phyloP scores from a whole-genome alignment of 1,139 yeast species.

The Saccharomyces hybrid region DNA sequence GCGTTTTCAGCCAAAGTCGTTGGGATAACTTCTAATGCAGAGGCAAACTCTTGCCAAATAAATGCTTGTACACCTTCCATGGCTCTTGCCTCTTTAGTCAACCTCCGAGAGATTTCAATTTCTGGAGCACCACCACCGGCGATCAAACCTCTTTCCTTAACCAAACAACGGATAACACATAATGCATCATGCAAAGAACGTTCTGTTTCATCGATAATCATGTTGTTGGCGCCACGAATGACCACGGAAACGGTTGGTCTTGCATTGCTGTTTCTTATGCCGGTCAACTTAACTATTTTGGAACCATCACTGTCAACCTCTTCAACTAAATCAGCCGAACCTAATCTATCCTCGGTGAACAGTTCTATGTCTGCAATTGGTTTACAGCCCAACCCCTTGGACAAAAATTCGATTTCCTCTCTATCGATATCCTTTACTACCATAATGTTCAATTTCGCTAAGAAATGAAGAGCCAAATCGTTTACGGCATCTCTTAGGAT shows the following conservation, averaged over 20 bases:
- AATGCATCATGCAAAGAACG: constrained; percentile 95
- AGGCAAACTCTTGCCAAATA: constrained; percentile 92
- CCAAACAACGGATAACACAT: constrained; percentile 92
- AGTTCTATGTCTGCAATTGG: constrained; percentile 94
- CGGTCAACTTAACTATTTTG: constrained; percentile 84
- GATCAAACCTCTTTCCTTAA: constrained; percentile 85
- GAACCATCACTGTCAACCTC: constrained; percentile 90
- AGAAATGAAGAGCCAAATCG: constrained; percentile 89
- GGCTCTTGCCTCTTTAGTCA: constrained; percentile 68
- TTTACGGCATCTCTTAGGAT: constrained; percentile 95
- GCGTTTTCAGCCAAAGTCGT: constrained; percentile 97
- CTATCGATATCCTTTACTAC: constrained; percentile 94
- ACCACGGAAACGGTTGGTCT: constrained; percentile 82
- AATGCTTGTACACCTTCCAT: constrained; percentile 88
- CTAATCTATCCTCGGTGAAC: constrained; percentile 87
- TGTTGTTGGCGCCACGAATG: constrained; percentile 88
- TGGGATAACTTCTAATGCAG: constrained; percentile 92
- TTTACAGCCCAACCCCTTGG: constrained; percentile 86
- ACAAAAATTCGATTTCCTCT: constrained; percentile 89
- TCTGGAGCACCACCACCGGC: constrained; percentile 99
- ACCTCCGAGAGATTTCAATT: constrained; percentile 78
- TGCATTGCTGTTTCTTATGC: constrained; percentile 48
- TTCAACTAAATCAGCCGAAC: constrained; percentile 85
- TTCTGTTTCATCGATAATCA: constrained; percentile 91
- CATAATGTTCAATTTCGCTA: constrained; percentile 85